Percentiles rank a stretch among this genome's conserved stretches.
These are phyloP conservation scores for Theileria parva DNA, from an alignment of 169 alveolate genomes.

Conservation along the genomic window DNA sequence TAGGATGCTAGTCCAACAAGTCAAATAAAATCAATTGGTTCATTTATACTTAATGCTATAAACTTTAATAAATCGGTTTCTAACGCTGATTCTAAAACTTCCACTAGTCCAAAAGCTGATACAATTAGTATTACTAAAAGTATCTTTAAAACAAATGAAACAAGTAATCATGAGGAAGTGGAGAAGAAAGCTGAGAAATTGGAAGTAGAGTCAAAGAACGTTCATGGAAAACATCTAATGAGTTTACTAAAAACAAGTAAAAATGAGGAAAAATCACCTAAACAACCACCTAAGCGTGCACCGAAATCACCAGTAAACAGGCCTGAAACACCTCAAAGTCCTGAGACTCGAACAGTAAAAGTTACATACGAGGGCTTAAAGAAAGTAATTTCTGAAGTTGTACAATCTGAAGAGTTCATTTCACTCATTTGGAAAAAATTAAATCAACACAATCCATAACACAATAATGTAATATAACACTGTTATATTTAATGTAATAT, in stretches of 20 bases:
- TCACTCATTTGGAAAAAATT: slow-evolving; percentile 44
- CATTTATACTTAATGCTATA: slow-evolving; percentile 2
- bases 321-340: neutral
- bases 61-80: neutral
- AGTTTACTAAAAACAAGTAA: neutral
- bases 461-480: slow-evolving; percentile 4
- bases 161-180: neutral
- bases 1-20: too few relatives aligned
- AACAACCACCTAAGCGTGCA: neutral
- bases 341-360: slow-evolving; percentile 5
- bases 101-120: neutral
- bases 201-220: neutral
- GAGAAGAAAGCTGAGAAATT: neutral
- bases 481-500: neutral
- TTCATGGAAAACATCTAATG: slow-evolving; percentile 4
- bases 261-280: neutral
- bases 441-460: neutral
- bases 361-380: slow-evolving; percentile 39
- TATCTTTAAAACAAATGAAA: neutral
- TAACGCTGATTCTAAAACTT: neutral
- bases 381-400: slow-evolving; percentile 31
- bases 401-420: slow-evolving; percentile 48
- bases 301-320: neutral
- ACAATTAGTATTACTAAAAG: neutral
- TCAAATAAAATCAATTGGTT: neutral